Base-by-base conservation (phyloP, 1,284 basidiomycete species). In the Ustilago bromivora region DNA sequence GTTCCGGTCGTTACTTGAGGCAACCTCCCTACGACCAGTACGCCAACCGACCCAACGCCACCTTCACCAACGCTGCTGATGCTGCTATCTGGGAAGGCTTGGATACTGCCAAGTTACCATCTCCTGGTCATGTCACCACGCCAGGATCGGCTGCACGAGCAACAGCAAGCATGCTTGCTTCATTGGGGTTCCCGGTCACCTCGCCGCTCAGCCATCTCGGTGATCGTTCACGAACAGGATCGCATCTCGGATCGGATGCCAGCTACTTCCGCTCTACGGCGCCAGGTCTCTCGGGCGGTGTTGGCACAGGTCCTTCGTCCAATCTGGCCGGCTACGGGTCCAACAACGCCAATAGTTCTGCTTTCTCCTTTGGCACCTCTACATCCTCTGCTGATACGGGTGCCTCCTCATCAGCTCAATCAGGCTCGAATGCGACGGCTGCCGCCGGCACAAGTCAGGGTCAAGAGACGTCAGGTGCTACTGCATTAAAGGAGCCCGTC, bases 401-500 rank as follows among this genome's bases (percentile, higher is more conserved):
- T 1, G 52, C 69, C 0, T 57, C 66, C 34, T 59, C 71, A 1
- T 69, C 70, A 3, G 69, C 53, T n/a, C 65, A 66, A 12, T 75
- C 69, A 11, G 34, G 31, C 12, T 71, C 73, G 17, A 62, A 60
- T 46, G 66, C 61, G 2, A 59, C 73, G 10, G 66, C 61, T 32
- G 55, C 55, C 4, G 63, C 70, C 10, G 60, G 63, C 58, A 62
- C 49, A 1, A 61, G 61, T 1, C 75, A 77, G 23, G 75, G 60
- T 19, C 66, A 57, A 31, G 75, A 77, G 40, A 46, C 57, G 1
- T 66, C 66, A 2, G 70, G 70, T 23, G 70, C 70, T 4, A 73
- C 70, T 1, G 73, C 70, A 35, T 67, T 65, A 23, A 82, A 82
- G 59, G 83, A 85, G 55, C 75, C 80, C n/a, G 69, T 76, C 23